Conservation (phyloP, 345 rosid genomes). For the Lagerstroemia speciosa region DNA sequence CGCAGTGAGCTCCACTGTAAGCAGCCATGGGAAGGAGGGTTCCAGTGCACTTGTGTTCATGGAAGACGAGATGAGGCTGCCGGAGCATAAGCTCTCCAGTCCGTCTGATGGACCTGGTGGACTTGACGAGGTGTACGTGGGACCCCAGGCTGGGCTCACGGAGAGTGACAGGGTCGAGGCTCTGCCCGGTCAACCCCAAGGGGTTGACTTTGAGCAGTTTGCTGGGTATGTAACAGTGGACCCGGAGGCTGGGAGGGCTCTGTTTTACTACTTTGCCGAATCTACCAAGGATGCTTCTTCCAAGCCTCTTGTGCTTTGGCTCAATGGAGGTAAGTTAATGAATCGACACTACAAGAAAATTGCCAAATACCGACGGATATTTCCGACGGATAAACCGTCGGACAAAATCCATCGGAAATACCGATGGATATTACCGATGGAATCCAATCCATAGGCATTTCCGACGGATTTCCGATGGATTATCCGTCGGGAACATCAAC, state of each 20-base stretch:
- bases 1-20: too few species aligned
- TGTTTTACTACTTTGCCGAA: conserved; percentile 35
- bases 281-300: conserved; percentile 23
- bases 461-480: too few species aligned
- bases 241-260: conserved; percentile 20
- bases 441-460: too few species aligned
- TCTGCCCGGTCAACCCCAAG: conserved; percentile 31
- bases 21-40: background rate
- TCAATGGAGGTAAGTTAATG: conserved; percentile 20
- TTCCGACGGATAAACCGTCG: too few species aligned
- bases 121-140: conserved; percentile 11
- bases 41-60: background rate
- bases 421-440: too few species aligned
- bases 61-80: background rate
- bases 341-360: too few species aligned
- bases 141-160: conserved; percentile 19
- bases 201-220: conserved; percentile 29
- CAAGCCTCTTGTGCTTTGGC: conserved; percentile 34
- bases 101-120: background rate
- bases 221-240: conserved; percentile 28
- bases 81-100: background rate
- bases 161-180: conserved; percentile 17
- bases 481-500: too few species aligned
- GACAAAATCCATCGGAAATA: too few species aligned
- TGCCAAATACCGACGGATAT: too few species aligned